Evolutionary conservation across 306 rosid genomes (phyloP).

Genomic region (Erythrophleum fordii): DNA sequence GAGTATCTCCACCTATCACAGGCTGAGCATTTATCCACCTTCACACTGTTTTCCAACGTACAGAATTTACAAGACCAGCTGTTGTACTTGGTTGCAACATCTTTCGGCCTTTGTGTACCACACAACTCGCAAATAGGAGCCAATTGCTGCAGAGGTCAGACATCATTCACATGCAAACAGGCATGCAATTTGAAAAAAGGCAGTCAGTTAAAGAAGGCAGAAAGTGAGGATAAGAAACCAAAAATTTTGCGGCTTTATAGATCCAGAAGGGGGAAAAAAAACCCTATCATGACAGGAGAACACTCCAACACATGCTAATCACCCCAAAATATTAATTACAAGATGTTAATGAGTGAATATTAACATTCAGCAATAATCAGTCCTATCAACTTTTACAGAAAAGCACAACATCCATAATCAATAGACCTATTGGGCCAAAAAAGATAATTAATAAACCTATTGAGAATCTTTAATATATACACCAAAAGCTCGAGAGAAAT

Average conservation of each 20-base stretch:
- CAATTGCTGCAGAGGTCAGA: constrained; percentile 56
- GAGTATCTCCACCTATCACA: constrained; percentile 87
- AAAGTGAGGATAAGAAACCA: background rate
- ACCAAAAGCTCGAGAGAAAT: background rate
- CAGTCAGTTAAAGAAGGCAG: background rate
- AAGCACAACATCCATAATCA: background rate
- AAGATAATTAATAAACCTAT: background rate
- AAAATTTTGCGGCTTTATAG: background rate
- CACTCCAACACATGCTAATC: too few relatives aligned
- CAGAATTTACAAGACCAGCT: constrained; percentile 72
- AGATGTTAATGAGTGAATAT: background rate
- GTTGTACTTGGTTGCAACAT: constrained; percentile 55
- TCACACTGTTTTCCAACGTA: constrained; percentile 63
- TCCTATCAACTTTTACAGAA: background rate
- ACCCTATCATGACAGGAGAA: background rate
- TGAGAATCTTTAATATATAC: background rate
- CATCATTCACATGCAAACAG: constrained; percentile 42
- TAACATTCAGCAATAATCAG: background rate
- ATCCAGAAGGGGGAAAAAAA: background rate
- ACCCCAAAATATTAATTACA: background rate
- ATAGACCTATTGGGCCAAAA: background rate
- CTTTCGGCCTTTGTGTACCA: constrained; percentile 65
- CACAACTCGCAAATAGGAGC: constrained; percentile 85
- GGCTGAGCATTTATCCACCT: constrained; percentile 65
- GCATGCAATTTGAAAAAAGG: background rate